Percentiles rank a stretch among this genome's conserved stretches.
phyloP scores from a whole-genome alignment of 192 early-diverging fungal genomes.

The Linnemannia hyalina region DNA sequence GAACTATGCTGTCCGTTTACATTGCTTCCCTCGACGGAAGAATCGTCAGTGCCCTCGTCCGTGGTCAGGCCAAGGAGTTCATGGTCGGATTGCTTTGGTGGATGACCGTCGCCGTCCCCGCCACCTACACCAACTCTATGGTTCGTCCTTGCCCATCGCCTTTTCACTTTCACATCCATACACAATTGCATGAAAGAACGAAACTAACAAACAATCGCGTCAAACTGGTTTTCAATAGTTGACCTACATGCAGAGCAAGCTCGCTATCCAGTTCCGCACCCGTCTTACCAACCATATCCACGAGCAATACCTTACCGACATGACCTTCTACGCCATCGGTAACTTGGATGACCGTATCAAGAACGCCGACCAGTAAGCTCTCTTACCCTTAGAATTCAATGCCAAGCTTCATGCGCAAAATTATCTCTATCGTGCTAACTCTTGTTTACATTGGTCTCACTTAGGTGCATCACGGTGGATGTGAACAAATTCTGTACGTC shows the following conservation, averaged over 20 bases:
- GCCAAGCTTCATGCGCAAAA: not conserved
- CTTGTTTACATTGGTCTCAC: not conserved
- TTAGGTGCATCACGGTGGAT: conserved; percentile 84
- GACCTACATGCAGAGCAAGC: conserved; percentile 80
- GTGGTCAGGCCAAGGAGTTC: conserved; percentile 85
- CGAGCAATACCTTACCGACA: conserved; percentile 85
- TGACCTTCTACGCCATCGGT: conserved; percentile 94
- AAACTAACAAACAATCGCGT: not conserved
- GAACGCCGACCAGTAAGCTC: conserved; percentile 85
- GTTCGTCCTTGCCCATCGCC: conserved; percentile 8
- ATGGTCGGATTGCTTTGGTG: conserved; percentile 87
- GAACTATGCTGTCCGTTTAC: conserved; percentile 92
- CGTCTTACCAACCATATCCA: conserved; percentile 92
- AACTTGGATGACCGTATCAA: conserved; percentile 95
- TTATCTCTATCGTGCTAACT: not conserved
- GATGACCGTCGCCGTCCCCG: conserved; percentile 95
- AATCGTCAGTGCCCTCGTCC: conserved; percentile 85
- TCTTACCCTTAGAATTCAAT: not conserved
- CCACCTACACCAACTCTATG: conserved; percentile 97
- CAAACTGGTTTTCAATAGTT: conserved; percentile 52
- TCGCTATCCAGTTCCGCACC: conserved; percentile 85
- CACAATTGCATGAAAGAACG: no score
- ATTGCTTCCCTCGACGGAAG: conserved; percentile 89
- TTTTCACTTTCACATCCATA: not conserved
- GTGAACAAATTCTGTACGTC: conserved; percentile 92